Evolutionary conservation across 345 rosid genomes (phyloP).

Genomic region (Excoecaria agallocha): DNA sequence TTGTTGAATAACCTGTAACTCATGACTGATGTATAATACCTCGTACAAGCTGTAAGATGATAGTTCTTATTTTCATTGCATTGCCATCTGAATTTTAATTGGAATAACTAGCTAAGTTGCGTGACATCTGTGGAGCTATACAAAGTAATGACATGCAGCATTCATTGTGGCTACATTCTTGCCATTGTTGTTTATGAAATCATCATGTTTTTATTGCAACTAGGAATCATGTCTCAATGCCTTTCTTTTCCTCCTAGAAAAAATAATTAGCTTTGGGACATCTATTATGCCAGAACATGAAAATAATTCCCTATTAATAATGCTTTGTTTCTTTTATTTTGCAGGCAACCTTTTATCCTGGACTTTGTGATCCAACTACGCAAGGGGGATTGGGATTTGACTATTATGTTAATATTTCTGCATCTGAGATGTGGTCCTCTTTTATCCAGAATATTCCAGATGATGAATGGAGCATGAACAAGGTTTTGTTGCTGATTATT

Average conservation of each 20-base stretch:
- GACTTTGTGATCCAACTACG: constrained; percentile 82
- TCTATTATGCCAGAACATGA: background rate
- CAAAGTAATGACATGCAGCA: background rate
- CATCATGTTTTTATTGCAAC: background rate
- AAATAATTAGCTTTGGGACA: background rate
- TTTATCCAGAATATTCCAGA: constrained; percentile 65
- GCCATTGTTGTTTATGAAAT: background rate
- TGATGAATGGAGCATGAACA: constrained; percentile 89
- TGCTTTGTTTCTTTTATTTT: constrained; percentile 18
- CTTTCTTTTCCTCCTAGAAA: background rate
- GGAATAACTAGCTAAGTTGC: background rate
- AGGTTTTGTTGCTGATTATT: constrained; percentile 44
- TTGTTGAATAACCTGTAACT: background rate
- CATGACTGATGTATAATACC: background rate
- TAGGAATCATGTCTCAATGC: background rate
- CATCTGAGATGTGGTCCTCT: constrained; percentile 89
- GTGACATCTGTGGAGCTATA: background rate
- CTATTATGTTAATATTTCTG: constrained; percentile 82
- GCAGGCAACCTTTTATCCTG: constrained; percentile 89
- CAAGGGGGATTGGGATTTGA: constrained; percentile 97
- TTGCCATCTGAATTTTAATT: background rate
- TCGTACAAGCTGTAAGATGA: background rate
- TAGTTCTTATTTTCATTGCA: background rate
- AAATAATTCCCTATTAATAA: constrained; percentile 6
- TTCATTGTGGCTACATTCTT: background rate